Percentiles rank a stretch among this genome's conserved stretches.
phyloP scores from a whole-genome alignment of 2,329 filamentous ascomycete genomes.

The Diaporthe nobilis region DNA sequence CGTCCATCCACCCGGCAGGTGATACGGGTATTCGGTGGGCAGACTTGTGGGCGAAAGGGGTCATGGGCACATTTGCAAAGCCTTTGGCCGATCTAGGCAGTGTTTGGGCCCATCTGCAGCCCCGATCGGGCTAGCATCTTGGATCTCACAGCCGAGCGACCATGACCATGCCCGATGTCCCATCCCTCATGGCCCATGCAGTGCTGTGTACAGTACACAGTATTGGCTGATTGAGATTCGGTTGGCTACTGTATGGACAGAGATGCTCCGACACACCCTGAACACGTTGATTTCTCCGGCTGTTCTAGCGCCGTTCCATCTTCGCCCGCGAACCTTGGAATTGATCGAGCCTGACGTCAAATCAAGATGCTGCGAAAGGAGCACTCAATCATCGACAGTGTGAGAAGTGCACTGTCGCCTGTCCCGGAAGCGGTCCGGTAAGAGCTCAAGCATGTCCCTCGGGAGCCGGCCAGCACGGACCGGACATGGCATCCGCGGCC shows the following conservation, averaged over 20 bases:
- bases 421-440: slow-evolving; percentile 7
- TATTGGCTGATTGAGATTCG: neutral
- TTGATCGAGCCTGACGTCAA: slow-evolving; percentile 1
- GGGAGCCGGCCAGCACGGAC: slow-evolving; percentile 3
- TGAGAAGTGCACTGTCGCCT: neutral
- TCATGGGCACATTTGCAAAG: neutral
- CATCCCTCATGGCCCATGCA: neutral
- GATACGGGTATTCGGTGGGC: neutral
- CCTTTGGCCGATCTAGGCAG: slow-evolving; percentile 15
- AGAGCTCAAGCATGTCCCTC: neutral
- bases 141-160: slow-evolving; percentile 24
- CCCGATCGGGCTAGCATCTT: slow-evolving; percentile 32
- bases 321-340: slow-evolving; percentile 12
- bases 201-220: neutral
- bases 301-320: slow-evolving; percentile 30
- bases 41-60: neutral
- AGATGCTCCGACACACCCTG: slow-evolving; percentile 15
- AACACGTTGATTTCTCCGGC: neutral
- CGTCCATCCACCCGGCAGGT: neutral
- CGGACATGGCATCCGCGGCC: slow-evolving; percentile 2
- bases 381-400: neutral
- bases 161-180: neutral
- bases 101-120: slow-evolving; percentile 7
- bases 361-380: neutral
- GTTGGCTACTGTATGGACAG: neutral